These are phyloP conservation scores for Colletotrichum liaoningense DNA, from an alignment of 2,329 filamentous ascomycete genomes.

Conservation along the genomic window DNA sequence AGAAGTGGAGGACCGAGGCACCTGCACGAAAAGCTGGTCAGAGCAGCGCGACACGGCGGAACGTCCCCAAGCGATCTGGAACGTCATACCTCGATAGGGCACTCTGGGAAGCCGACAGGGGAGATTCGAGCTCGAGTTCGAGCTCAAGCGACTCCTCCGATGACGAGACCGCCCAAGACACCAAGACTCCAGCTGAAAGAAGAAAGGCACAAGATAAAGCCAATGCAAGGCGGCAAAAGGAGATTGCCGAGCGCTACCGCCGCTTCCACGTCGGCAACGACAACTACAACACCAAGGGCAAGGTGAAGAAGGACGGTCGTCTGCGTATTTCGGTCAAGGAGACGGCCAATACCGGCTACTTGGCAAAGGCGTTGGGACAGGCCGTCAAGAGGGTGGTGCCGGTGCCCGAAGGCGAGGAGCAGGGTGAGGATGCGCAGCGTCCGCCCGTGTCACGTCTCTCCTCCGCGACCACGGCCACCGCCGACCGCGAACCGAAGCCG, in stretches of 20 bases:
- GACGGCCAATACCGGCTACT: constrained; percentile 74
- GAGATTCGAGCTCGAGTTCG: constrained; percentile 38
- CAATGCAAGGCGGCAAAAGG: constrained; percentile 22
- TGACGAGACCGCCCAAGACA: constrained; percentile 34
- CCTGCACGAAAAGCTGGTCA: constrained; percentile 27
- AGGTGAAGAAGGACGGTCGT: constrained; percentile 75
- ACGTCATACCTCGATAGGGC: constrained; percentile 45
- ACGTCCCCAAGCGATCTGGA: constrained; percentile 39
- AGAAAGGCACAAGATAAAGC: background rate
- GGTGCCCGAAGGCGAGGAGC: constrained; percentile 44
- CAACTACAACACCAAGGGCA: constrained; percentile 72
- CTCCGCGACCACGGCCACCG: constrained; percentile 46
- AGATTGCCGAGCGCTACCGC: constrained; percentile 52
- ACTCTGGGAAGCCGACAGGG: constrained; percentile 37
- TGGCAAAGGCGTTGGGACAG: constrained; percentile 78
- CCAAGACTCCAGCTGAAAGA: constrained; percentile 8
- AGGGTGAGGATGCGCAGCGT: constrained; percentile 36
- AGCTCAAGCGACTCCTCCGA: constrained; percentile 41
- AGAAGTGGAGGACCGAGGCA: constrained; percentile 40
- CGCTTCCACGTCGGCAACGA: constrained; percentile 73
- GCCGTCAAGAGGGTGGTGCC: constrained; percentile 65
- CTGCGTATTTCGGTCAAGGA: constrained; percentile 80
- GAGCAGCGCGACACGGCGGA: constrained; percentile 33
- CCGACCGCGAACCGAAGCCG: constrained; percentile 51
- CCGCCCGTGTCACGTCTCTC: constrained; percentile 39